Percentiles rank a stretch among this genome's conserved stretches.
Conservation (phyloP, 495 filamentous ascomycete species). For the Penicillium salamii region DNA sequence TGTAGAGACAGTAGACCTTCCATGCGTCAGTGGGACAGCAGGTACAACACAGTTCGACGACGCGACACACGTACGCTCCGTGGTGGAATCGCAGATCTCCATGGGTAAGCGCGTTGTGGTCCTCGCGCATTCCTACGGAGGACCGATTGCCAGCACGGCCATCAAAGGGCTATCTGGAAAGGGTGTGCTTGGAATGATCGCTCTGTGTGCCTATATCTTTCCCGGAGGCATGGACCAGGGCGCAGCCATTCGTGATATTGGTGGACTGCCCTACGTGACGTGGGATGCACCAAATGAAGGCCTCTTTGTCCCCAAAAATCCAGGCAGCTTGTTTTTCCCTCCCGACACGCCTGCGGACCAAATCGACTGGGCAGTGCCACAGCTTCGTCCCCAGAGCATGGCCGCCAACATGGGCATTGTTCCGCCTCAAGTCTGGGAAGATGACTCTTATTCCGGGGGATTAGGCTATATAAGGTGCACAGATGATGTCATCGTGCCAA, state of each 20-base stretch:
- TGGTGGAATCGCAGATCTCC: constrained; percentile 4
- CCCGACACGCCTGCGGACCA: constrained; percentile 6
- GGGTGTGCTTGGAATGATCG: constrained; percentile 6
- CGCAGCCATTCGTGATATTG: constrained; percentile 8
- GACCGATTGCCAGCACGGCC: constrained; percentile 6
- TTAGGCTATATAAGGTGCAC: constrained; percentile 13
- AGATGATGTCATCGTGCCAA: constrained; percentile 1
- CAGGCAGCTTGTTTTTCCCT: constrained; percentile 4
- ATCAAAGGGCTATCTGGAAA: neutral
- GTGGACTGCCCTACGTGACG: constrained; percentile 1
- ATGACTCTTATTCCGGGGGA: constrained; percentile 4
- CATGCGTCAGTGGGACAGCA: constrained; percentile 2
- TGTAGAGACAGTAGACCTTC: constrained; percentile 6
- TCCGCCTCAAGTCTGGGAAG: constrained; percentile 13
- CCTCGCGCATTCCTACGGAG: constrained; percentile 8
- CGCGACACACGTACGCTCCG: constrained; percentile 5
- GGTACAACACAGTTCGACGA: constrained; percentile 7
- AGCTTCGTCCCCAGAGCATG: constrained; percentile 14
- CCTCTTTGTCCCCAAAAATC: constrained; percentile 7
- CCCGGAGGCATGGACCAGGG: constrained; percentile 13
- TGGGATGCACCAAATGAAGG: constrained; percentile 8
- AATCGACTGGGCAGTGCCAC: constrained; percentile 8
- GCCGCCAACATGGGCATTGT: constrained; percentile 10
- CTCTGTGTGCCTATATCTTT: constrained; percentile 6
- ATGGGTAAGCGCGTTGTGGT: constrained; percentile 4